Evolutionary conservation across 805 yeast genomes (phyloP).

Genomic region (Wickerhamomyces alni): DNA sequence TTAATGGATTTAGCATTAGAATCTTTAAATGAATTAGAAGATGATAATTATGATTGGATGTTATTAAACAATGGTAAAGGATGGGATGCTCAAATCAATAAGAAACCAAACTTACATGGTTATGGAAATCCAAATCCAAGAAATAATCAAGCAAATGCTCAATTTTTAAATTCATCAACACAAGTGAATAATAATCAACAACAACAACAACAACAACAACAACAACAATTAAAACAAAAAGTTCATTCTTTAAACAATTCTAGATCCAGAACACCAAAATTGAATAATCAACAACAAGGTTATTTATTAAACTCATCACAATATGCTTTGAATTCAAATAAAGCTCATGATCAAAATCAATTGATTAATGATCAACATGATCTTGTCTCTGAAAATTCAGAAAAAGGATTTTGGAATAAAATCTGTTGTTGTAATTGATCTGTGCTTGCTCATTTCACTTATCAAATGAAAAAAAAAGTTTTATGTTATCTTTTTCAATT

Average conservation of each 20-base stretch:
- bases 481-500: no score
- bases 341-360: constrained; percentile 17
- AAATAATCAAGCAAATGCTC: constrained; percentile 9
- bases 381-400: constrained; percentile 14
- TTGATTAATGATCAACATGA: constrained; percentile 20
- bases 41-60: constrained; percentile 78
- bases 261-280: constrained; percentile 22
- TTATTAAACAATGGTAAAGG: constrained; percentile 73
- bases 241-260: constrained; percentile 24
- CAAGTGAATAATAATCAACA: background rate
- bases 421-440: constrained; percentile 20
- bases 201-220: constrained; percentile 6
- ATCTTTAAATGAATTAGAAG: constrained; percentile 53
- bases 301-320: constrained; percentile 23
- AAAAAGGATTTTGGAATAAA: constrained; percentile 22
- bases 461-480: no score
- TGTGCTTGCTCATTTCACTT: no score
- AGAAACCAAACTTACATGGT: constrained; percentile 76
- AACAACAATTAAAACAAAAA: constrained; percentile 19
- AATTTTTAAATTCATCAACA: background rate
- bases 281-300: constrained; percentile 12
- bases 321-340: constrained; percentile 19
- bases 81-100: constrained; percentile 72
- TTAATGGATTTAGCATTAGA: constrained; percentile 55
- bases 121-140: constrained; percentile 67